phyloP scores from a whole-genome alignment of 805 yeast species.

The Debaryomyces prosopidis region DNA sequence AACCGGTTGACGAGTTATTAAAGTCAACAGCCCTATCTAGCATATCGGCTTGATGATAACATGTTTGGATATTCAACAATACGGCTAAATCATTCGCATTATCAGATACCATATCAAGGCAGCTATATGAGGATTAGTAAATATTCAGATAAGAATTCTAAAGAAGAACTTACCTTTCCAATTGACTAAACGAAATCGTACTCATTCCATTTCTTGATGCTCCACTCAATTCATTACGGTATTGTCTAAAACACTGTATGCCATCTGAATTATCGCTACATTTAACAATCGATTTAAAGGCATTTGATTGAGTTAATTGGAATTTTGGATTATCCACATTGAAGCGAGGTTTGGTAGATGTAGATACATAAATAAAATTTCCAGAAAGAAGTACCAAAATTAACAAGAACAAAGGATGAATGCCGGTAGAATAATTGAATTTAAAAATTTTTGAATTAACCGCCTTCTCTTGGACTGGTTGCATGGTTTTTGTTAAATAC shows the following conservation, averaged over 20 bases:
- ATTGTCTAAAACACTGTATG: constrained; percentile 15
- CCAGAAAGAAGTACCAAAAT: constrained; percentile 4
- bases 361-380: constrained; percentile 3
- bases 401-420: constrained; percentile 4
- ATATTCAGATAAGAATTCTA: constrained; percentile 1
- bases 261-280: constrained; percentile 22
- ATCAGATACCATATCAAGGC: constrained; percentile 14
- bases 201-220: constrained; percentile 7
- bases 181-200: constrained; percentile 6
- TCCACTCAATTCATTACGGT: constrained; percentile 8
- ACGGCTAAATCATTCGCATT: constrained; percentile 19
- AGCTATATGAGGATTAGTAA: constrained; percentile 5
- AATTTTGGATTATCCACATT: constrained; percentile 2
- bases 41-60: constrained; percentile 23
- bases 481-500: not conserved
- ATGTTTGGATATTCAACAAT: constrained; percentile 22
- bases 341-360: not conserved
- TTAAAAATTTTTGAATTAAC: not conserved
- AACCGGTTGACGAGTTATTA: not conserved
- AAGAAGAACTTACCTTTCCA: constrained; percentile 15
- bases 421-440: not conserved
- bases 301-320: constrained; percentile 7
- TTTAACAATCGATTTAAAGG: constrained; percentile 10
- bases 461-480: not conserved
- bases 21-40: constrained; percentile 11